Evolutionary conservation across 768 basidiomycete genomes (phyloP).

Genomic region (Tricholoma bakamatsutake): DNA sequence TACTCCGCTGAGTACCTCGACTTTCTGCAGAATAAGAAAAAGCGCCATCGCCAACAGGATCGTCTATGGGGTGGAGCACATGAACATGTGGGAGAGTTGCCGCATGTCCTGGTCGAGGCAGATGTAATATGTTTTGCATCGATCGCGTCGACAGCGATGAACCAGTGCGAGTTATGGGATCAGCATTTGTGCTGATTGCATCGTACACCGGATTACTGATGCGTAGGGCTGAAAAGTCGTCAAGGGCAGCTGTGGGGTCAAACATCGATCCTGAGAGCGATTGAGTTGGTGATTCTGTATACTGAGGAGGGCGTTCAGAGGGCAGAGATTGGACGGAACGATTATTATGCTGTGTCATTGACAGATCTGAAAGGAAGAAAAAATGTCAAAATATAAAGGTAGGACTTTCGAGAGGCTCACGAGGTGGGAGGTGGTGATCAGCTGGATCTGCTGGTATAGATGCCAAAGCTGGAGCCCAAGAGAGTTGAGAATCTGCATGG

Average conservation of each 20-base stretch:
- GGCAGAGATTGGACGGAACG: constrained; percentile 42
- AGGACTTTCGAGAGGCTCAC: constrained; percentile 10
- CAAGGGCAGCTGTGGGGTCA: constrained; percentile 41
- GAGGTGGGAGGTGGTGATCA: constrained; percentile 9
- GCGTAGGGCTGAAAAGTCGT: constrained; percentile 49
- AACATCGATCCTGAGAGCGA: constrained; percentile 27
- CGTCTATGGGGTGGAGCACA: constrained; percentile 7
- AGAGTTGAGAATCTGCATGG: constrained; percentile 8
- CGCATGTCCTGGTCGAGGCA: constrained; percentile 31
- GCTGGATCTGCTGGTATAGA: constrained; percentile 12
- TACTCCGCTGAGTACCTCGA: constrained; percentile 23
- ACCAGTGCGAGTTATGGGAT: constrained; percentile 48
- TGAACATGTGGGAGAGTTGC: constrained; percentile 32
- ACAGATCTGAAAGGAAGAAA: constrained; percentile 7
- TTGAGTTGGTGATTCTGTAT: constrained; percentile 22
- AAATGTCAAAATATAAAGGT: background rate
- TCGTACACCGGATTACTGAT: constrained; percentile 37
- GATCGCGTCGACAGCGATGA: constrained; percentile 53
- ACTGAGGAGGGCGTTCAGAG: constrained; percentile 29
- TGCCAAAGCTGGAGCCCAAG: constrained; percentile 12
- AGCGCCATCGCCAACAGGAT: constrained; percentile 14
- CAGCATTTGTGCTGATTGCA: constrained; percentile 23
- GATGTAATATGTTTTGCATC: constrained; percentile 18
- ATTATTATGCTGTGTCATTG: constrained; percentile 41
- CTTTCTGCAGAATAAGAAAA: constrained; percentile 29